Percentiles rank a stretch among this genome's conserved stretches.
Evolutionary conservation across 345 rosid species (phyloP).

Genomic region (Citropsis articulata): DNA sequence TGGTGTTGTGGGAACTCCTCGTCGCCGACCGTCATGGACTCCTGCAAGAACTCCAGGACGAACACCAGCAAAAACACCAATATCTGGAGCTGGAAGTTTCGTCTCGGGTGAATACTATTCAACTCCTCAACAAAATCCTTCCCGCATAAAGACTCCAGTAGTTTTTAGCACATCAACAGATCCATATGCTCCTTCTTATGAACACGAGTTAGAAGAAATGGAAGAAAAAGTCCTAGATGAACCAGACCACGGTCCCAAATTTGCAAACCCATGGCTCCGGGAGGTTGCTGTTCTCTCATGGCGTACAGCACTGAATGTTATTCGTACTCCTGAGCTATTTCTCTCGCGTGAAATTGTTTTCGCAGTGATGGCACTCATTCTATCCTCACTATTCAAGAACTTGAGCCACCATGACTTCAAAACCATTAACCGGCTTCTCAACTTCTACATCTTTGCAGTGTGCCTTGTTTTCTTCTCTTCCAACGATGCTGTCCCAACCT

Average conservation of each 20-base stretch:
- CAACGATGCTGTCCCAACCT: constrained; percentile 66
- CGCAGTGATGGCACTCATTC: constrained; percentile 57
- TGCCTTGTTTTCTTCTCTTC: constrained; percentile 69
- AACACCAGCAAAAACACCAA: constrained; percentile 40
- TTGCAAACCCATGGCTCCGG: constrained; percentile 63
- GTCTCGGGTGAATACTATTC: constrained; percentile 25
- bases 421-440: constrained; percentile 47
- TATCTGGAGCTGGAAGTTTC: constrained; percentile 25
- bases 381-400: constrained; percentile 50
- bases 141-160: constrained; percentile 30
- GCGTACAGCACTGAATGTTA: constrained; percentile 45
- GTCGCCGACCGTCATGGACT: constrained; percentile 54
- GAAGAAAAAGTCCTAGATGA: constrained; percentile 47
- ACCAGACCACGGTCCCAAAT: constrained; percentile 44
- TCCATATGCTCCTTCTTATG: constrained; percentile 32
- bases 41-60: constrained; percentile 52
- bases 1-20: constrained; percentile 52
- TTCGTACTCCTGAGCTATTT: constrained; percentile 64
- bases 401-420: constrained; percentile 24
- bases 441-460: constrained; percentile 62
- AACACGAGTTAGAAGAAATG: constrained; percentile 31
- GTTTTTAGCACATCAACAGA: constrained; percentile 23
- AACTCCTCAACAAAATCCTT: constrained; percentile 28
- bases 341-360: constrained; percentile 54
- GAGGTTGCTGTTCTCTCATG: constrained; percentile 56